These are phyloP conservation scores for Eucalyptus dawsonii DNA, from an alignment of 345 rosid genomes.

Conservation along the genomic window DNA sequence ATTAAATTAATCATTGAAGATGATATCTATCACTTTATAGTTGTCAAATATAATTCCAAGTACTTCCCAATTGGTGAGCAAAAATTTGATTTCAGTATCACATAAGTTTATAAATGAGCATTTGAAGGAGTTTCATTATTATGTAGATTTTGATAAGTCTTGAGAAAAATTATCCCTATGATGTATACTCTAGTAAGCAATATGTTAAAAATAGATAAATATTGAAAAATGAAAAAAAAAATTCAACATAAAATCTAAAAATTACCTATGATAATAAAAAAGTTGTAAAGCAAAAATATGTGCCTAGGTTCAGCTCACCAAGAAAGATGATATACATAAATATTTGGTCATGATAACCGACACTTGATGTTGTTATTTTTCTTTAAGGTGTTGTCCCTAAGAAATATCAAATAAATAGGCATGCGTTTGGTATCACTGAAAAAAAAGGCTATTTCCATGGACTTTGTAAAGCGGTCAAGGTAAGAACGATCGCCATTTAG, in stretches of 20 bases:
- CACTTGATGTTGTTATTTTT: too few species aligned
- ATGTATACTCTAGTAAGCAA: neutral
- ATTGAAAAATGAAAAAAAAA: too few species aligned
- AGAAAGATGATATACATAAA: too few species aligned
- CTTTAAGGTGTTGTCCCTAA: too few species aligned
- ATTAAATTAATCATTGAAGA: neutral
- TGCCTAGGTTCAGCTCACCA: neutral
- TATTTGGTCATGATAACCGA: too few species aligned
- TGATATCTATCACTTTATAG: neutral
- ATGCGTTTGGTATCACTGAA: neutral
- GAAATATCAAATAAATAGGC: neutral
- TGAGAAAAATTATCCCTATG: neutral
- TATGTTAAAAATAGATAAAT: too few species aligned
- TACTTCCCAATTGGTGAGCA: neutral
- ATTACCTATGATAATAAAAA: neutral
- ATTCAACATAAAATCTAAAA: neutral
- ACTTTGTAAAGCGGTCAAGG: neutral
- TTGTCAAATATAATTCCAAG: neutral
- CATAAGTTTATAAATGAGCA: neutral
- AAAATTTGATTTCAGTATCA: too few species aligned
- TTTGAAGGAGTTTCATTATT: neutral
- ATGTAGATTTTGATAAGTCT: neutral
- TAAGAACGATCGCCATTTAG: neutral
- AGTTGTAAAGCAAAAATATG: neutral
- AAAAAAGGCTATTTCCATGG: neutral